Base-by-base conservation (phyloP, 2,329 filamentous ascomycete species). In the Sporothrix pallida region DNA sequence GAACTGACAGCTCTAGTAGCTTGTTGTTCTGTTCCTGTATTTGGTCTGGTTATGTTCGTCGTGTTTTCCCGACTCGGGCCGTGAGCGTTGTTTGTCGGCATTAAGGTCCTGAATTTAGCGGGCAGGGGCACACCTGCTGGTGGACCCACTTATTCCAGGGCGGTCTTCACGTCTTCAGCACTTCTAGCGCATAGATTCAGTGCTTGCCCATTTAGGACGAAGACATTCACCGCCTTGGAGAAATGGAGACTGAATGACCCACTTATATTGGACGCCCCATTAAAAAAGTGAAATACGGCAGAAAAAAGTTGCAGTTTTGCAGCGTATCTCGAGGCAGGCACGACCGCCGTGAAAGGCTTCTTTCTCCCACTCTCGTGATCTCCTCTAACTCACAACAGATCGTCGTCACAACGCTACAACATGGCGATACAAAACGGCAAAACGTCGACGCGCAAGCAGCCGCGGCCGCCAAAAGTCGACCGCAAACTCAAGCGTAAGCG, bases 401-500 rank as follows among this genome's bases (percentile, higher is more conserved):
- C 23, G 23, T 26, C 23, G 23, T 26, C 23, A 3, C 23, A 26
- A 26, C 23, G 23, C 23, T 26, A 1, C 62, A 44, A 67, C 42
- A 76, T 76, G 75, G 73, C 74, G 10, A 3, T 74, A 7, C 46
- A 72, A 2, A 68, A 48, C 8, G 69, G 69, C 42, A 76, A 75
- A 37, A n/a, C 56, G 13, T 10, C 60, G 3, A 69, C 72, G 15
- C 71, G 68, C 44, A 73, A 71, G 54, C 63, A 71, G 67, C 67
- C 56, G 42, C 71, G 31, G 13, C 54, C 72, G 9, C 48, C 62
- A 2, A 76, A 77, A n/a, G 74, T 75, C 3, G 75, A 77, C 13
- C 77, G 75, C 15, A 76, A 78, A 8, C 74, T 78, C 7, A 80
- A 80, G 74, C 76, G 79, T 52, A 78, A 79, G 50, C 69, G 77